Conservation (phyloP, 257 asterid genomes). For the Lycium ferocissimum region DNA sequence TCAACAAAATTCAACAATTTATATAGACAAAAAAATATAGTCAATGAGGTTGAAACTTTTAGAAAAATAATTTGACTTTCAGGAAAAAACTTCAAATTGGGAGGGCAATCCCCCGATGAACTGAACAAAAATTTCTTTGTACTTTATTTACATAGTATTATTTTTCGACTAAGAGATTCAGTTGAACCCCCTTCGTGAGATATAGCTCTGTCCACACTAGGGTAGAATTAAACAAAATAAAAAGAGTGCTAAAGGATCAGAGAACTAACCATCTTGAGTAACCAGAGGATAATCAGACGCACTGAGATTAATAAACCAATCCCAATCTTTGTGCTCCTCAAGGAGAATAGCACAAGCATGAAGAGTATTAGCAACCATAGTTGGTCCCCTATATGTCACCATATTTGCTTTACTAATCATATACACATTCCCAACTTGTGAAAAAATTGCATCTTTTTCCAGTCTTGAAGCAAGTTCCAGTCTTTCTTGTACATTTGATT, state of each 20-base stretch:
- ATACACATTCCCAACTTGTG: conserved; percentile 68
- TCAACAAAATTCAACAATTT: neutral
- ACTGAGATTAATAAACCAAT: conserved; percentile 96
- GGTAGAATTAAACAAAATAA: neutral
- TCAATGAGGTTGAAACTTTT: neutral
- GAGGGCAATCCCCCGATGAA: neutral
- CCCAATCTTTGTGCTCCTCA: conserved; percentile 81
- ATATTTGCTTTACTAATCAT: conserved; percentile 82
- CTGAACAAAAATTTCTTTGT: neutral
- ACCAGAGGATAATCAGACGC: conserved; percentile 98
- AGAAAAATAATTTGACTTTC: neutral
- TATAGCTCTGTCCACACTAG: neutral
- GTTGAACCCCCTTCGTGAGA: neutral
- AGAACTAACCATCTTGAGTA: conserved; percentile 86
- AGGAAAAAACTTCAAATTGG: neutral
- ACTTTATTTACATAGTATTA: neutral
- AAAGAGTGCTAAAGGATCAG: neutral
- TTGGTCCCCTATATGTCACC: conserved; percentile 96
- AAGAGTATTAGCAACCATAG: conserved; percentile 96
- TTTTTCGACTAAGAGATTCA: neutral
- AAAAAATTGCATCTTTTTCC: conserved; percentile 55
- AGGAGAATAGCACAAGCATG: conserved; percentile 93
- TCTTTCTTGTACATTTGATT: conserved; percentile 81
- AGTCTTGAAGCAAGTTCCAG: conserved; percentile 63
- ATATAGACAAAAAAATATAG: neutral